These are phyloP conservation scores for Dalbergia cochinchinensis DNA, from an alignment of 306 rosid genomes.

Conservation along the genomic window DNA sequence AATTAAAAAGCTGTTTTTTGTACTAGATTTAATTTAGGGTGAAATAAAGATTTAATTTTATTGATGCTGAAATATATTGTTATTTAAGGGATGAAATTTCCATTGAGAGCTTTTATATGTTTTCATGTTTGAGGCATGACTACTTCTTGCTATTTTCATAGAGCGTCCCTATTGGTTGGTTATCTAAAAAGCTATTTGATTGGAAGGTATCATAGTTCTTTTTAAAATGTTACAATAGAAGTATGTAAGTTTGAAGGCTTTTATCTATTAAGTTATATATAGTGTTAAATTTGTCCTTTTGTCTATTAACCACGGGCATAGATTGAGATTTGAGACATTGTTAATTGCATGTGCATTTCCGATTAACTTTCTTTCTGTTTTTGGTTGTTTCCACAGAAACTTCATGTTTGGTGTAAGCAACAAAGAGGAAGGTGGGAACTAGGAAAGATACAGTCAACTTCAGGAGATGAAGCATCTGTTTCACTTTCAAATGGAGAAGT, in stretches of 20 bases:
- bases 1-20: constrained; percentile 14
- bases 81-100: constrained; percentile 8
- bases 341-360: constrained; percentile 37
- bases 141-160: constrained; percentile 27
- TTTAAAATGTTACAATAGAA: not conserved
- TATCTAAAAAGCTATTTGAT: constrained; percentile 14
- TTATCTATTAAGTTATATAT: constrained; percentile 33
- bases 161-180: constrained; percentile 51
- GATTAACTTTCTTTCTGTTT: constrained; percentile 43
- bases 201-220: constrained; percentile 11
- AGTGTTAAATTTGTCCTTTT: constrained; percentile 18
- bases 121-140: constrained; percentile 42
- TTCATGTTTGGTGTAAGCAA: constrained; percentile 86
- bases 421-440: constrained; percentile 78
- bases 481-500: constrained; percentile 78
- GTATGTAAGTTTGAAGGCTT: constrained; percentile 23
- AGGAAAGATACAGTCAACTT: constrained; percentile 81
- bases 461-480: constrained; percentile 76
- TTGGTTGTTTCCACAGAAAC: constrained; percentile 73
- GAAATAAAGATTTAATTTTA: constrained; percentile 8
- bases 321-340: constrained; percentile 35
- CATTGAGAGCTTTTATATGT: not conserved
- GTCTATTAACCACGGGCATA: constrained; percentile 8
- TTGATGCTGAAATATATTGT: constrained; percentile 13
- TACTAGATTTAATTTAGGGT: not conserved